These are phyloP conservation scores for Phaeotremella skinneri DNA, from an alignment of 768 basidiomycete species.

Conservation along the genomic window DNA sequence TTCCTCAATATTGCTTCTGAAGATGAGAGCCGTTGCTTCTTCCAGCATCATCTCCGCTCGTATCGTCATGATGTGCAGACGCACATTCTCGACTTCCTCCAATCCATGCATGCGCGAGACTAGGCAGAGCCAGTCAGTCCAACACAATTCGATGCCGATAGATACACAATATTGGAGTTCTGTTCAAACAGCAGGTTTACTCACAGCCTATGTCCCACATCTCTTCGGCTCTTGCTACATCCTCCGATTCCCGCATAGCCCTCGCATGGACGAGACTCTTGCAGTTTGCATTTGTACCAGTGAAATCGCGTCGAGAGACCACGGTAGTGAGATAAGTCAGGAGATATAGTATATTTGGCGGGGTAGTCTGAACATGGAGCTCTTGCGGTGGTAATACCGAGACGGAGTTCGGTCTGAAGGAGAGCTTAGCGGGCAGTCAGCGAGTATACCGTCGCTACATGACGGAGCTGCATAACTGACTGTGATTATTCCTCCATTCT, in stretches of 20 bases:
- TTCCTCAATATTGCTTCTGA: constrained; percentile 21
- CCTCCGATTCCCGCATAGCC: constrained; percentile 18
- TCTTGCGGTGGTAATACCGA: not conserved
- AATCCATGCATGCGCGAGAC: constrained; percentile 23
- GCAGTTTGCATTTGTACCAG: constrained; percentile 22
- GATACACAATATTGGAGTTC: not conserved
- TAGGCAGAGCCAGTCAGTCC: constrained; percentile 17
- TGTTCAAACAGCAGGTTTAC: not conserved
- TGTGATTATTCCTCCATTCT: constrained; percentile 20
- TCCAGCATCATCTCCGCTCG: constrained; percentile 37
- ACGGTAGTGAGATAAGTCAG: constrained; percentile 33
- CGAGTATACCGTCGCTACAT: not conserved
- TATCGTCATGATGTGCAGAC: constrained; percentile 14
- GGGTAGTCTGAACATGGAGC: constrained; percentile 28
- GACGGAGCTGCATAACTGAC: constrained; percentile 15
- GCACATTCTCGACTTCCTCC: constrained; percentile 4
- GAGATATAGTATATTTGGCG: constrained; percentile 32
- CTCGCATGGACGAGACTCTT: constrained; percentile 26
- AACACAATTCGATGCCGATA: not conserved
- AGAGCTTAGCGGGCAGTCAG: constrained; percentile 1
- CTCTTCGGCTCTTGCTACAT: constrained; percentile 26
- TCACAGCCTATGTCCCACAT: constrained; percentile 44
- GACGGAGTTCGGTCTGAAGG: constrained; percentile 1
- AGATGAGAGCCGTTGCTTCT: constrained; percentile 23
- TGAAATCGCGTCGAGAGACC: constrained; percentile 27